Conservation (phyloP, 2,329 filamentous ascomycete genomes). For the Xylaria sp. region DNA sequence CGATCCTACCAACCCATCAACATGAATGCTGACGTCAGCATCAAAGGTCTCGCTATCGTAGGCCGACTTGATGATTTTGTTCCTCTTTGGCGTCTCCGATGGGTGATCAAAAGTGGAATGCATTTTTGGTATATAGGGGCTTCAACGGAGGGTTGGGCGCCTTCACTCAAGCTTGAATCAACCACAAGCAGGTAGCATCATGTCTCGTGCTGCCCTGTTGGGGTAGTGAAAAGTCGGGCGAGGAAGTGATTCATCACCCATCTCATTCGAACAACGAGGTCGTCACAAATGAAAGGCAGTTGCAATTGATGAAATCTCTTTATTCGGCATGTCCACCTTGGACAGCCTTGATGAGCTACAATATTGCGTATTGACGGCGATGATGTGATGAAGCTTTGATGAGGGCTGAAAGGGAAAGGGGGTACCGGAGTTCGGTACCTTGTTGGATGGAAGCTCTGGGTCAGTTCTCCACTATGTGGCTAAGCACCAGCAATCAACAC, state of each 20-base stretch:
- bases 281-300: background rate
- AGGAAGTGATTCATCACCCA: background rate
- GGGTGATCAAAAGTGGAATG: slow-evolving; percentile 53
- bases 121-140: slow-evolving; percentile 45
- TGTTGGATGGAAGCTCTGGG: background rate
- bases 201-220: slow-evolving; percentile 19
- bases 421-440: no score
- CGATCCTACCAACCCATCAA: slow-evolving; percentile 82
- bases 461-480: slow-evolving; percentile 1
- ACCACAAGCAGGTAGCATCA: slow-evolving; percentile 16
- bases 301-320: background rate
- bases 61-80: slow-evolving; percentile 67
- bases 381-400: slow-evolving; percentile 14
- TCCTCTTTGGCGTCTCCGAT: slow-evolving; percentile 57
- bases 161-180: slow-evolving; percentile 17
- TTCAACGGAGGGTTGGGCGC: background rate
- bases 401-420: slow-evolving; percentile 4
- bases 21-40: slow-evolving; percentile 80
- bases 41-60: slow-evolving; percentile 90
- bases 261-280: background rate
- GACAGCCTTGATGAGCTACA: background rate
- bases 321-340: background rate
- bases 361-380: background rate
- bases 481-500: no score
- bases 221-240: background rate